Percentiles rank a stretch among this genome's conserved stretches.
phyloP scores from a whole-genome alignment of 768 basidiomycete species.

The Arthromyces matolae region DNA sequence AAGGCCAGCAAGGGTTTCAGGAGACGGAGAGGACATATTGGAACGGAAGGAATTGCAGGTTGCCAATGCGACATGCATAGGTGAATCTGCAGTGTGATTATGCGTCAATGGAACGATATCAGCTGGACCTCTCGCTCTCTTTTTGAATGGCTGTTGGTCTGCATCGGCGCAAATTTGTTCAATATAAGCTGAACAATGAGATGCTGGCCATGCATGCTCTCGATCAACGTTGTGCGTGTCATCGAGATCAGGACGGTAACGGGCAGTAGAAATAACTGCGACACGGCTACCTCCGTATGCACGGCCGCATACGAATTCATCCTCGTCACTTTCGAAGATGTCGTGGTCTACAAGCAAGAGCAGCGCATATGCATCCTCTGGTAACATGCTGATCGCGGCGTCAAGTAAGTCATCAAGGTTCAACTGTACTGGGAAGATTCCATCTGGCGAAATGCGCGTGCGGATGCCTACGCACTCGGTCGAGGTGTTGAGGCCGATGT shows the following conservation, averaged over 20 bases:
- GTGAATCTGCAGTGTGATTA: too few relatives aligned
- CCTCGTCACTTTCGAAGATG: constrained; percentile 32
- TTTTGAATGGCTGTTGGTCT: too few relatives aligned
- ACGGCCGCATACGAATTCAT: constrained; percentile 35
- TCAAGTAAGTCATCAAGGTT: constrained; percentile 36
- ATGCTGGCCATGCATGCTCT: constrained; percentile 34
- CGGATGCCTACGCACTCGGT: constrained; percentile 33
- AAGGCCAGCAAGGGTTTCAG: constrained; percentile 19
- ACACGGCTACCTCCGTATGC: constrained; percentile 37
- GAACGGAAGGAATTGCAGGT: constrained; percentile 9
- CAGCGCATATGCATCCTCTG: constrained; percentile 32
- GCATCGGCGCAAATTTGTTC: constrained; percentile 13
- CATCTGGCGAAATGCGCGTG: constrained; percentile 24
- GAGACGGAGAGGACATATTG: constrained; percentile 8
- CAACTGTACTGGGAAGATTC: constrained; percentile 27
- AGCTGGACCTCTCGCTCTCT: too few relatives aligned
- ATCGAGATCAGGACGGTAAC: constrained; percentile 33
- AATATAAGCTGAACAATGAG: constrained; percentile 29
- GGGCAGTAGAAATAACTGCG: constrained; percentile 34
- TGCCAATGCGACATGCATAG: constrained; percentile 2
- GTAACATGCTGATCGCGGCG: constrained; percentile 30
- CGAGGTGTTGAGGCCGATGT: constrained; percentile 26
- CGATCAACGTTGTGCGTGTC: constrained; percentile 25
- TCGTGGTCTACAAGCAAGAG: constrained; percentile 33
- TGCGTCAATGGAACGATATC: too few relatives aligned